phyloP scores from a whole-genome alignment of 106 monocot species.

The Xerophyta viscosa region DNA sequence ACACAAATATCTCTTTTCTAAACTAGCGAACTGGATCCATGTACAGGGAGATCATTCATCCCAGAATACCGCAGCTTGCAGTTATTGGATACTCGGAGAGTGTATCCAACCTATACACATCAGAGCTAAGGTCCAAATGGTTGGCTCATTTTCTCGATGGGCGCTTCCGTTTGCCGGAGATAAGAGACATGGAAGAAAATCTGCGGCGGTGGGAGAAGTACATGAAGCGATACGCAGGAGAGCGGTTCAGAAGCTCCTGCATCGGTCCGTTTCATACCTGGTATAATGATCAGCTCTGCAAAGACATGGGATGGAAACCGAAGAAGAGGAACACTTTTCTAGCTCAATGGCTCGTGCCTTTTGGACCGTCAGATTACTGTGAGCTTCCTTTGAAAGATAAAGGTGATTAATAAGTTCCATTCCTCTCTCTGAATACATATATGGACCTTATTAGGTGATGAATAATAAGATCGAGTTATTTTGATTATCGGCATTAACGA shows the following conservation, averaged over 20 bases:
- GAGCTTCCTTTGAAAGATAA: too few species aligned
- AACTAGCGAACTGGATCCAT: too few species aligned
- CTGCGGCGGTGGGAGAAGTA: conserved; percentile 35
- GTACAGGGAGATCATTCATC: conserved; percentile 66
- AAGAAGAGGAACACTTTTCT: conserved; percentile 63
- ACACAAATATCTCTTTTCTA: too few species aligned
- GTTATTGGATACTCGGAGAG: conserved; percentile 85
- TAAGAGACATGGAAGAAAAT: conserved; percentile 40
- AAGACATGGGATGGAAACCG: conserved; percentile 62
- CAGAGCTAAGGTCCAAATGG: conserved; percentile 77
- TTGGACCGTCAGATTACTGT: too few species aligned
- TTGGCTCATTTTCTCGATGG: conserved; percentile 51
- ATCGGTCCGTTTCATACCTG: conserved; percentile 84
- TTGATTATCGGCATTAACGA: too few species aligned
- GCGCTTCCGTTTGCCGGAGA: conserved; percentile 45
- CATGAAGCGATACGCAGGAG: conserved; percentile 64
- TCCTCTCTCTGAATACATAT: too few species aligned
- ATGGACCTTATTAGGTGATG: too few species aligned
- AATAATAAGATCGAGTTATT: too few species aligned
- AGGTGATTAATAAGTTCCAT: too few species aligned
- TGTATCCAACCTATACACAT: conserved; percentile 80
- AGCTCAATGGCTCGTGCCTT: too few species aligned
- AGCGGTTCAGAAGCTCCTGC: conserved; percentile 81
- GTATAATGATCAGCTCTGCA: conserved; percentile 81
- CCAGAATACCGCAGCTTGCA: conserved; percentile 69